phyloP scores from a whole-genome alignment of 441 rosid species.

The Erysimum pusillum region DNA sequence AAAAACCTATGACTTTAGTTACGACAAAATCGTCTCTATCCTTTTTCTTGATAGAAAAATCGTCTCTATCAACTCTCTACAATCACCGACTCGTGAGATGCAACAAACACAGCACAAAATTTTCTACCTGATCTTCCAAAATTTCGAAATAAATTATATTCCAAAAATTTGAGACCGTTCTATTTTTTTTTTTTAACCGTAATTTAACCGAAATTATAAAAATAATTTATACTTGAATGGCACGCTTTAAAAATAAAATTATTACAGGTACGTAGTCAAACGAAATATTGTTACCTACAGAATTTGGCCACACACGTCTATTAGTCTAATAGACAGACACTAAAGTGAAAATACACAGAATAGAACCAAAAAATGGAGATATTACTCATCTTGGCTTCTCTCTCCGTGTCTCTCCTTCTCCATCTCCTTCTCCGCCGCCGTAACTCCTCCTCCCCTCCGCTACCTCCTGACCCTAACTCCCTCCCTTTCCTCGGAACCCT shows the following conservation, averaged over 20 bases:
- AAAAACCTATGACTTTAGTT: neutral
- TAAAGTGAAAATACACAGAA: neutral
- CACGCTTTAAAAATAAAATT: neutral
- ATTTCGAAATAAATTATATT: neutral
- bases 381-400: slow-evolving; percentile 24
- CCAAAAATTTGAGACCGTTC: too few species aligned
- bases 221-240: slow-evolving; percentile 1
- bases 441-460: slow-evolving; percentile 26
- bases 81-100: neutral
- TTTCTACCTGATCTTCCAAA: neutral
- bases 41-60: neutral
- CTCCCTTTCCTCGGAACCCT: slow-evolving; percentile 37
- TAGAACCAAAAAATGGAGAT: slow-evolving; percentile 25
- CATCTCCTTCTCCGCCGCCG: slow-evolving; percentile 19
- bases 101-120: slow-evolving; percentile 1
- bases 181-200: too few species aligned
- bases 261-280: neutral
- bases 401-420: slow-evolving; percentile 7
- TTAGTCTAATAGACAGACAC: neutral
- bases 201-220: neutral
- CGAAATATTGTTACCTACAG: neutral
- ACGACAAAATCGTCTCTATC: neutral
- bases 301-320: neutral
- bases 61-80: neutral
- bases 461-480: slow-evolving; percentile 42